phyloP scores from a whole-genome alignment of 345 rosid genomes.

The Brassica nigra region DNA sequence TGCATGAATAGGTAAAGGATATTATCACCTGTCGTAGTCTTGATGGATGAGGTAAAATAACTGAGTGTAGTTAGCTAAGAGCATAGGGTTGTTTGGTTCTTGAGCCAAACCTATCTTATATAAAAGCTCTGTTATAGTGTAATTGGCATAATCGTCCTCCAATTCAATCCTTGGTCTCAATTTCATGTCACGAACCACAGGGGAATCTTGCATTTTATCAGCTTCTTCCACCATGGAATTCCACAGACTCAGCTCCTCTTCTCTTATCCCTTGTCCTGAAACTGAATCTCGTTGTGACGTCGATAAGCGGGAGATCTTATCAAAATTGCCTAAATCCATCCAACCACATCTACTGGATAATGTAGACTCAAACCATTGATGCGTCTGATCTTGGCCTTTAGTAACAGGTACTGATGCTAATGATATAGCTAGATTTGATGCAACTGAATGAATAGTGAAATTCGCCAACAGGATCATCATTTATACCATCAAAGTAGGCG shows the following conservation, averaged over 20 bases:
- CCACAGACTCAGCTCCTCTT: constrained; percentile 56
- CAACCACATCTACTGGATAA: no score
- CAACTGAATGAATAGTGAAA: constrained; percentile 65
- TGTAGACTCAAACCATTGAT: no score
- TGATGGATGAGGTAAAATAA: constrained; percentile 56
- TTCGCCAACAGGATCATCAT: constrained; percentile 73
- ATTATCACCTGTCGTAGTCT: constrained; percentile 60
- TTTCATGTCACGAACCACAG: constrained; percentile 45
- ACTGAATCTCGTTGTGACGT: neutral
- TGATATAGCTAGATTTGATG: constrained; percentile 25
- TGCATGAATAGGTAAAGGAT: neutral
- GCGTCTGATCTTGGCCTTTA: constrained; percentile 3
- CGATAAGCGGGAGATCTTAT: constrained; percentile 7
- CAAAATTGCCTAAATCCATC: neutral
- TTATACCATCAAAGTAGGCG: constrained; percentile 73
- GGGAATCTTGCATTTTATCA: constrained; percentile 36
- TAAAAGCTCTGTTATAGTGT: constrained; percentile 54
- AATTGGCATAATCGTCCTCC: constrained; percentile 47
- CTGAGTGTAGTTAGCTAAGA: constrained; percentile 70
- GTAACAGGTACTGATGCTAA: neutral
- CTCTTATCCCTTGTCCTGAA: constrained; percentile 27
- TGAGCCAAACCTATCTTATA: constrained; percentile 59
- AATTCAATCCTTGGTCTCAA: constrained; percentile 42
- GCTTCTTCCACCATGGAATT: constrained; percentile 55
- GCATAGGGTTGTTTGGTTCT: constrained; percentile 63